Evolutionary conservation across 805 yeast species (phyloP).

Genomic region (Wickerhamomyces ciferrii): DNA sequence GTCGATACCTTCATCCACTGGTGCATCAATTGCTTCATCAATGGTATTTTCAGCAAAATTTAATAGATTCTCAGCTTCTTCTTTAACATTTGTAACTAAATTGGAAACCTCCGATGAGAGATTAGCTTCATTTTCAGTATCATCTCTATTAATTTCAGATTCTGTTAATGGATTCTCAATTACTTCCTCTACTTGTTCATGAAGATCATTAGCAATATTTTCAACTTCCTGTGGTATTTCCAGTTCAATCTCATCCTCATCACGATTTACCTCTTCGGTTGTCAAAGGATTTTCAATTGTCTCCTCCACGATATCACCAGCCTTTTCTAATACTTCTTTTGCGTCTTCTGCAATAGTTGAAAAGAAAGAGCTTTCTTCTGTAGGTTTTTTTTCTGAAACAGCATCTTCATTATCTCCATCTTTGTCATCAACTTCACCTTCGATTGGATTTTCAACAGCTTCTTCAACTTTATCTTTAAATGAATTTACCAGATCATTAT

Average conservation of each 20-base stretch:
- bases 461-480: neutral
- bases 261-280: neutral
- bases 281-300: neutral
- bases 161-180: neutral
- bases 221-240: neutral
- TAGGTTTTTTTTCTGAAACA: neutral
- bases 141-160: neutral
- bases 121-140: neutral
- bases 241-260: neutral
- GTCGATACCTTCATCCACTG: neutral
- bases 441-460: neutral
- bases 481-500: no score
- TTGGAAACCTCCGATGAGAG: neutral
- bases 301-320: neutral
- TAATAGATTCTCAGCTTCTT: neutral
- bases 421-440: neutral
- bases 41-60: neutral
- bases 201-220: neutral
- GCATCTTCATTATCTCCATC: neutral
- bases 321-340: neutral
- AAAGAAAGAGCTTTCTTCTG: neutral
- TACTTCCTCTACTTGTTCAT: neutral
- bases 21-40: neutral
- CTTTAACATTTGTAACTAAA: neutral
- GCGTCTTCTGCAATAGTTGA: neutral